These are phyloP conservation scores for Colletotrichum sansevieriae DNA, from an alignment of 2,329 filamentous ascomycete species.

Conservation along the genomic window DNA sequence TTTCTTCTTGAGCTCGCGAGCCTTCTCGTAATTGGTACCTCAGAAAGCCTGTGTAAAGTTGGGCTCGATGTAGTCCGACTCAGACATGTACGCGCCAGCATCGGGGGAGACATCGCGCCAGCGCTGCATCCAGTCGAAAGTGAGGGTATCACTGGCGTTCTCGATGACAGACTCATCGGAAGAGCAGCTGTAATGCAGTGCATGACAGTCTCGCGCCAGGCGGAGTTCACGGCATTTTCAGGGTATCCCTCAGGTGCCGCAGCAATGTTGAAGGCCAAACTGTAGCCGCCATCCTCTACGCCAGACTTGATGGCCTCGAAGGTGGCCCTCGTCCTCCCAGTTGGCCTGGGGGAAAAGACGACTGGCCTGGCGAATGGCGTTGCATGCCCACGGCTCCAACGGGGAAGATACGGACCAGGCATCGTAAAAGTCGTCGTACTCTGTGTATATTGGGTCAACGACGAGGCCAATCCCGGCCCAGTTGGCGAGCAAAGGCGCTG, in stretches of 20 bases:
- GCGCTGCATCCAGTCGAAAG: slow-evolving; percentile 50
- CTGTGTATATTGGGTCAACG: slow-evolving; percentile 45
- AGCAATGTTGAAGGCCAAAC: slow-evolving; percentile 50
- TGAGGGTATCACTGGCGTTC: slow-evolving; percentile 47
- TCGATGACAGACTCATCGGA: slow-evolving; percentile 51
- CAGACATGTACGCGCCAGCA: slow-evolving; percentile 43
- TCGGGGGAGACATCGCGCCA: slow-evolving; percentile 48
- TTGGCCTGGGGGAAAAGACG: slow-evolving; percentile 53
- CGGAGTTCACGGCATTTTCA: slow-evolving; percentile 61
- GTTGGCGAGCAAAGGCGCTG: slow-evolving; percentile 50
- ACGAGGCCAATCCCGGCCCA: slow-evolving; percentile 50
- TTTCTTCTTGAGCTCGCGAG: slow-evolving; percentile 41
- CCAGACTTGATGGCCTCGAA: slow-evolving; percentile 46
- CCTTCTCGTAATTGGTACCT: slow-evolving; percentile 41
- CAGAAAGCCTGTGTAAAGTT: slow-evolving; percentile 43
- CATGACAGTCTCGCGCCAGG: slow-evolving; percentile 59
- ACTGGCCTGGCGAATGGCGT: slow-evolving; percentile 44
- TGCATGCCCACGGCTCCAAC: slow-evolving; percentile 45
- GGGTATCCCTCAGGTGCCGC: slow-evolving; percentile 44
- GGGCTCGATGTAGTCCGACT: slow-evolving; percentile 46
- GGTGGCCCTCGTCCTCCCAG: slow-evolving; percentile 47
- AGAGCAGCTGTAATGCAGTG: slow-evolving; percentile 49
- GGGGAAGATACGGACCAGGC: slow-evolving; percentile 47
- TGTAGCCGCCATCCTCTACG: slow-evolving; percentile 45
- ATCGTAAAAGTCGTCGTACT: slow-evolving; percentile 47